Evolutionary conservation across 129 eudicot species (phyloP).

Genomic region (Artemisia tridentata): DNA sequence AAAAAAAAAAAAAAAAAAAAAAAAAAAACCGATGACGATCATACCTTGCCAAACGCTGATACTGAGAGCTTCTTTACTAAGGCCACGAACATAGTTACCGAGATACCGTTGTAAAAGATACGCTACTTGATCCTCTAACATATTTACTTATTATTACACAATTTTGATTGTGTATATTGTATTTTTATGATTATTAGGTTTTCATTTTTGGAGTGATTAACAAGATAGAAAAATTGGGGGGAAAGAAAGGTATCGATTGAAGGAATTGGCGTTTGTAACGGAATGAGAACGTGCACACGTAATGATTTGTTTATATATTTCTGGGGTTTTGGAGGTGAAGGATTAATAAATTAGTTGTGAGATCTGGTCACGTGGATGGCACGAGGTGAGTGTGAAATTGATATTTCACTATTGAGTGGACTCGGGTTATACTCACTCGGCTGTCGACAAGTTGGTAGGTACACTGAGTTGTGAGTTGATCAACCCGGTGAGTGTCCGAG

Average conservation of each 20-base stretch:
- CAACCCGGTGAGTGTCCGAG: too few relatives aligned
- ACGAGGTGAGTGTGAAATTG: slow-evolving; percentile 5
- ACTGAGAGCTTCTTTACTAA: slow-evolving; percentile 94
- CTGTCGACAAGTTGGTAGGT: too few relatives aligned
- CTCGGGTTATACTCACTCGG: not conserved
- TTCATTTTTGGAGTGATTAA: not conserved
- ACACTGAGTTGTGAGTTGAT: too few relatives aligned
- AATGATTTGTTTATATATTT: not conserved
- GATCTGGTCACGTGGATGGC: slow-evolving; percentile 23
- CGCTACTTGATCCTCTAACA: slow-evolving; percentile 99
- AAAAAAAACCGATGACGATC: too few relatives aligned
- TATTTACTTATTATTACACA: too few relatives aligned
- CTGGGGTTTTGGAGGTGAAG: slow-evolving; percentile 1
- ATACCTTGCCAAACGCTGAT: slow-evolving; percentile 81
- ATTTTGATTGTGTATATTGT: too few relatives aligned
- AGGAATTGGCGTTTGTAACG: slow-evolving; percentile 29
- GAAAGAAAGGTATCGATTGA: slow-evolving; percentile 2
- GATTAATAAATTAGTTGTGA: not conserved
- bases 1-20: too few relatives aligned
- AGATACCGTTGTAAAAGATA: slow-evolving; percentile 82
- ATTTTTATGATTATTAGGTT: not conserved
- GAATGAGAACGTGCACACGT: slow-evolving; percentile 34
- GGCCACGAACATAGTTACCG: slow-evolving; percentile 98
- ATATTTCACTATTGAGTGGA: not conserved
- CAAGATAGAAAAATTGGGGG: slow-evolving; percentile 12